A percentile compares a stretch with the other conserved stretches of the same genome.
Evolutionary conservation across 192 early-diverging fungal genomes (phyloP).

Genomic region (Dissophora ornata): DNA sequence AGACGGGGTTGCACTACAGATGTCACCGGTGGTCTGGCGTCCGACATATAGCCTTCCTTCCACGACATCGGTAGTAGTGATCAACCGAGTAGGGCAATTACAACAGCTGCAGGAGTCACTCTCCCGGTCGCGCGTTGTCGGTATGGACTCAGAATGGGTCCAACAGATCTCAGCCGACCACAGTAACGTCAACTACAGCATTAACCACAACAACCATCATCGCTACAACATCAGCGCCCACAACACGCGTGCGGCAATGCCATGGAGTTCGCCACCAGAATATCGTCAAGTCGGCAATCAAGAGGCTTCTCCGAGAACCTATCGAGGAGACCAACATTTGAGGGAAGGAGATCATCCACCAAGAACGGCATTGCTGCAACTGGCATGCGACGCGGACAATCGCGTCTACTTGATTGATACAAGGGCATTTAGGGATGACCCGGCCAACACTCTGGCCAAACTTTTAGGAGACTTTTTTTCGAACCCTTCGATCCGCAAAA

Average conservation of each 20-base stretch:
- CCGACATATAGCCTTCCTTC: background rate
- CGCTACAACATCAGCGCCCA: too few species aligned
- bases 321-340: background rate
- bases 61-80: background rate
- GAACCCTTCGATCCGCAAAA: too few species aligned
- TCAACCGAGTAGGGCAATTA: background rate
- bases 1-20: background rate
- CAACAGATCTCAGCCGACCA: background rate
- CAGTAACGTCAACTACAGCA: too few species aligned
- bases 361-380: background rate
- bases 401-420: slow-evolving; percentile 4
- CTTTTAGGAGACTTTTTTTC: too few species aligned
- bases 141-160: slow-evolving; percentile 9
- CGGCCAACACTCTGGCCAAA: background rate
- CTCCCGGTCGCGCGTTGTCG: background rate
- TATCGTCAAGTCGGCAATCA: too few species aligned
- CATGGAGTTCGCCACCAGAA: too few species aligned
- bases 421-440: background rate
- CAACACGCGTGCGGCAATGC: too few species aligned
- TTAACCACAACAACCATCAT: too few species aligned
- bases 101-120: background rate
- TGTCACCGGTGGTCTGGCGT: too few species aligned
- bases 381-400: slow-evolving; percentile 5
- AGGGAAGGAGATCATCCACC: background rate
- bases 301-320: too few species aligned